phyloP scores from a whole-genome alignment of 1,139 yeast genomes.

The Geotrichum fermentans region DNA sequence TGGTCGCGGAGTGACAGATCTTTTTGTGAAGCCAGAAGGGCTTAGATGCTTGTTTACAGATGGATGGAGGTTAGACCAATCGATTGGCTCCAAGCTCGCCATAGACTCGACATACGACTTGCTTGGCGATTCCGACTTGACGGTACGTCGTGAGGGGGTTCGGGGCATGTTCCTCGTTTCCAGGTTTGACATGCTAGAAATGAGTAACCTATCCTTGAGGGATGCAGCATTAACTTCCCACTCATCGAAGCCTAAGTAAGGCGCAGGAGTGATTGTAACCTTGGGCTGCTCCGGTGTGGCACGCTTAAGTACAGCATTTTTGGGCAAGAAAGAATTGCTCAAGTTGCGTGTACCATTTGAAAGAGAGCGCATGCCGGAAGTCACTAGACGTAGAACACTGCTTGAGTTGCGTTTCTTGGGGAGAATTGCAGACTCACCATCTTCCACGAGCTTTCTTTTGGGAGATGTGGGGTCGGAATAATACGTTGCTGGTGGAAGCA shows the following conservation, averaged over 20 bases:
- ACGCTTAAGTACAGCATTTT: background rate
- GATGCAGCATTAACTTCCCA: conserved; percentile 12
- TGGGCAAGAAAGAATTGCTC: background rate
- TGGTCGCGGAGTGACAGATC: background rate
- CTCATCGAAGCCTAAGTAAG: conserved; percentile 7
- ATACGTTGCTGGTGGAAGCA: background rate
- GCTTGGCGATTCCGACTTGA: background rate
- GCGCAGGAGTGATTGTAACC: background rate
- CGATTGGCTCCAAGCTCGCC: background rate
- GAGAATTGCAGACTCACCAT: background rate
- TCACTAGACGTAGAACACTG: background rate
- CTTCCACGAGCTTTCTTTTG: background rate
- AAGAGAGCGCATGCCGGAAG: background rate
- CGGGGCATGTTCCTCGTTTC: background rate
- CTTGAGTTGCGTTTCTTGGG: background rate
- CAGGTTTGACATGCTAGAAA: conserved; percentile 1
- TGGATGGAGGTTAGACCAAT: background rate
- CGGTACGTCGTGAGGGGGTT: background rate
- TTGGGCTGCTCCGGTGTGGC: background rate
- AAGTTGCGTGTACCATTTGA: background rate
- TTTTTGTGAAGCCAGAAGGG: background rate
- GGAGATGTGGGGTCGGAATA: background rate
- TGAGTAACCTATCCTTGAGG: background rate
- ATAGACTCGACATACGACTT: background rate
- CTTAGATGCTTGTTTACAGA: background rate